Percentiles rank a stretch among this genome's conserved stretches.
Conservation (phyloP, 306 rosid species). For the Cucumis cinereus region DNA sequence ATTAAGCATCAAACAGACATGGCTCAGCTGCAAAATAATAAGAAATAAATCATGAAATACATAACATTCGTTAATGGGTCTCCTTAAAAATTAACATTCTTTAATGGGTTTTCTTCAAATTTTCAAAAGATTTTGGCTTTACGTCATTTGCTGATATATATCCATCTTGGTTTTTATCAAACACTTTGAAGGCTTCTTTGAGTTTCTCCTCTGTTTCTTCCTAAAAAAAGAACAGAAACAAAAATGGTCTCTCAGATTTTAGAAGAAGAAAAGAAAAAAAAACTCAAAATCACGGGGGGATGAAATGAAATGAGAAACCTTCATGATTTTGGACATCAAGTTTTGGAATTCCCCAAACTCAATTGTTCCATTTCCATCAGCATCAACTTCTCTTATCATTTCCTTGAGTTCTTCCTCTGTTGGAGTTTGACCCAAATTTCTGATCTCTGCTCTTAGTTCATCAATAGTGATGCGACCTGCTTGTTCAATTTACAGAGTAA, state of each 20-base stretch:
- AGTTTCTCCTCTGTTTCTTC: constrained; percentile 82
- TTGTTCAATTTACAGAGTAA: background rate
- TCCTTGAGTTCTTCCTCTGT: constrained; percentile 76
- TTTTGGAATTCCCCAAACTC: constrained; percentile 60
- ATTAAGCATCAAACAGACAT: constrained; percentile 71
- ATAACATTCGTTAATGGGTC: background rate
- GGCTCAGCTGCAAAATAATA: constrained; percentile 47
- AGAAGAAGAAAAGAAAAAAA: background rate
- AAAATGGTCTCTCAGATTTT: background rate
- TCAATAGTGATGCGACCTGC: constrained; percentile 79
- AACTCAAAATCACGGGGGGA: background rate
- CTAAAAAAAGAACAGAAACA: constrained; percentile 18
- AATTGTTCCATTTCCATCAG: constrained; percentile 76
- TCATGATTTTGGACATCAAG: constrained; percentile 67
- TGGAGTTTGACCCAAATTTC: constrained; percentile 70
- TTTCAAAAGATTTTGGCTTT: background rate
- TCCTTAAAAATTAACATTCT: background rate
- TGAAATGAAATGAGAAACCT: constrained; percentile 13
- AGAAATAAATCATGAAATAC: background rate
- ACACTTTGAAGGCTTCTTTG: constrained; percentile 72
- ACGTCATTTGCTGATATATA: constrained; percentile 82
- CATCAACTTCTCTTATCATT: constrained; percentile 76
- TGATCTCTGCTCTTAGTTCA: constrained; percentile 70
- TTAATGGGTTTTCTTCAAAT: background rate
- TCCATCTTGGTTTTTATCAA: constrained; percentile 85